phyloP scores from a whole-genome alignment of 805 yeast genomes.

The Yarrowia yakushimensis region DNA sequence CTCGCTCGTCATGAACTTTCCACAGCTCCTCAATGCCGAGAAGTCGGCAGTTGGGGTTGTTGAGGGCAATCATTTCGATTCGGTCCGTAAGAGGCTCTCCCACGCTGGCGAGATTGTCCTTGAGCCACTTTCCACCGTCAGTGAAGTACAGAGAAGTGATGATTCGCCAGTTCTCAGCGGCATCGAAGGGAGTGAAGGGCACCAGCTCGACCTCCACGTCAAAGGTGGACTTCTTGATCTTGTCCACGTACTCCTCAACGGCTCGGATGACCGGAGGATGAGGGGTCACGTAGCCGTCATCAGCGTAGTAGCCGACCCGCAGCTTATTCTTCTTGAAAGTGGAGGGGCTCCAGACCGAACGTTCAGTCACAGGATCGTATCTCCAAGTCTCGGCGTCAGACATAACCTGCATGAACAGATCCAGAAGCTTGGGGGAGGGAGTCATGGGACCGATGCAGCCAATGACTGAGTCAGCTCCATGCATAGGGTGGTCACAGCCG shows the following conservation, averaged over 20 bases:
- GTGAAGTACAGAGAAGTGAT: conserved; percentile 47
- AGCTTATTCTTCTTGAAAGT: not conserved
- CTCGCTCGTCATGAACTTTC: conserved; percentile 45
- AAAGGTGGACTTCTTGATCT: conserved; percentile 27
- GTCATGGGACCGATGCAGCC: conserved; percentile 68
- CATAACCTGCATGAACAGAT: conserved; percentile 54
- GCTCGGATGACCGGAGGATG: conserved; percentile 51
- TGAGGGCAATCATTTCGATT: conserved; percentile 51
- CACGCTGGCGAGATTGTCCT: conserved; percentile 49
- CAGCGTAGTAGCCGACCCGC: conserved; percentile 41
- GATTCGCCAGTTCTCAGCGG: conserved; percentile 34
- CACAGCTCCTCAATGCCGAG: conserved; percentile 28
- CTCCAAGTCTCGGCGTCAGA: conserved; percentile 30
- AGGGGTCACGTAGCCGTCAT: conserved; percentile 47
- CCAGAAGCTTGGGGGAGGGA: conserved; percentile 59
- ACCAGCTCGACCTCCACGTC: conserved; percentile 31
- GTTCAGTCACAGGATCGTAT: not conserved
- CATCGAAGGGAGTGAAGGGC: conserved; percentile 32
- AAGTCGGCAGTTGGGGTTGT: conserved; percentile 39
- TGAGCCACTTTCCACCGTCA: conserved; percentile 65
- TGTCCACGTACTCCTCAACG: conserved; percentile 37
- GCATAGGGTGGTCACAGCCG: conserved; percentile 50
- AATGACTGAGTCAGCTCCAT: conserved; percentile 61
- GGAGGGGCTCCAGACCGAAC: not conserved
- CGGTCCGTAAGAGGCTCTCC: conserved; percentile 69